These are phyloP conservation scores for Chondrus crispus DNA, from an alignment of 23 red algal genomes.

Conservation along the genomic window DNA sequence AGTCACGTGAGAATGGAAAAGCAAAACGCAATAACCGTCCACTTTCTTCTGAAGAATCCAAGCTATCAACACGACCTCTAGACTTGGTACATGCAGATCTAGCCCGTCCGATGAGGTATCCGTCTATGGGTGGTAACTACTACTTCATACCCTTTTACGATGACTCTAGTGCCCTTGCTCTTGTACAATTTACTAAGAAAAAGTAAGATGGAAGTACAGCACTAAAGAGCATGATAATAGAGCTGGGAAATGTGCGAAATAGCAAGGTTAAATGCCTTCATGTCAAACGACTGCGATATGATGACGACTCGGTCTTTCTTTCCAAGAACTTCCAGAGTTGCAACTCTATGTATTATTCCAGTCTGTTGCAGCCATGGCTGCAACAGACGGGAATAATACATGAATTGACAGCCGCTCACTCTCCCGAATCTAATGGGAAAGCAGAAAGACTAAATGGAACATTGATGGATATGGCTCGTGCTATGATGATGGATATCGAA, in stretches of 20 bases:
- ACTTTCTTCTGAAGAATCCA: no score
- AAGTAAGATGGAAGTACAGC: no score
- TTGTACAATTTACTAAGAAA: not conserved
- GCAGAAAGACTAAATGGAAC: slow-evolving; percentile 5
- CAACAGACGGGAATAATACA: not conserved
- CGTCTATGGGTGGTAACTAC: not conserved
- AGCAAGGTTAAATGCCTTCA: no score
- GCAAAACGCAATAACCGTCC: not conserved
- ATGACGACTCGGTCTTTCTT: no score
- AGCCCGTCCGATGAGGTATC: not conserved
- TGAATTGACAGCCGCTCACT: not conserved
- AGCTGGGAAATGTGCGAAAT: no score
- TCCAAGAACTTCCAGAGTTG: no score
- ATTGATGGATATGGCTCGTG: not conserved
- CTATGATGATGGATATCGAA: not conserved
- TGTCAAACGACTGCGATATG: no score
- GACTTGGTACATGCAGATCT: not conserved
- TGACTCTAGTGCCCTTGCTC: not conserved
- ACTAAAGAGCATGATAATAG: no score
- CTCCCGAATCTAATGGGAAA: not conserved
- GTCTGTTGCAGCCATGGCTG: no score
- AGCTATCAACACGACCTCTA: not conserved
- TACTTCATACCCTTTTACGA: not conserved
- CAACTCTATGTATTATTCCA: no score
- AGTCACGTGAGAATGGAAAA: not conserved